A percentile compares a stretch with the other conserved stretches of the same genome.
Evolutionary conservation across 768 basidiomycete genomes (phyloP).

Genomic region (Mrakia blollopis): DNA sequence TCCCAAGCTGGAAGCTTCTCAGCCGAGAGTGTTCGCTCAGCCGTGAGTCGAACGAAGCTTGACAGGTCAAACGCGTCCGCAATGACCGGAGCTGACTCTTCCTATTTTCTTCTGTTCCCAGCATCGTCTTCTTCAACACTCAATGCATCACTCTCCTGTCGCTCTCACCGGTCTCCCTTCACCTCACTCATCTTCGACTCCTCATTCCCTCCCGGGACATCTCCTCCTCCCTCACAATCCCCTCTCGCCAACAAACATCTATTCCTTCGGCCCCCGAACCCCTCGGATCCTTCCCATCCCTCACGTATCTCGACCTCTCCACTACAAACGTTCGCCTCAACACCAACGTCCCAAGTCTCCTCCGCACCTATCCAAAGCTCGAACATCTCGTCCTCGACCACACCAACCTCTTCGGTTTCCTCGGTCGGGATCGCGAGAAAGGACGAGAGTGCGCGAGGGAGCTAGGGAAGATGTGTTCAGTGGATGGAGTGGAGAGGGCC

Average conservation of each 20-base stretch:
- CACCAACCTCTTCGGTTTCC: constrained; percentile 55
- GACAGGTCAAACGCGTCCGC: too few relatives aligned
- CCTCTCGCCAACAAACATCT: constrained; percentile 44
- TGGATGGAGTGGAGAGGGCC: constrained; percentile 58
- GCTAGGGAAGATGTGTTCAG: constrained; percentile 58
- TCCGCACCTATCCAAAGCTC: constrained; percentile 50
- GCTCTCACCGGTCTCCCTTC: constrained; percentile 48
- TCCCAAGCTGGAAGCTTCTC: constrained; percentile 38
- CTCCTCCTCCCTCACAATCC: constrained; percentile 38
- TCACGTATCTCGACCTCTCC: constrained; percentile 69
- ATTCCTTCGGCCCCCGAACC: background rate
- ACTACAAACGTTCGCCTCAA: constrained; percentile 53
- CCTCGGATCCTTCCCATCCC: constrained; percentile 48
- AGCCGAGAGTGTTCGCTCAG: constrained; percentile 57
- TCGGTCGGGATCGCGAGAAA: constrained; percentile 47
- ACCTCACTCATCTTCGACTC: constrained; percentile 58
- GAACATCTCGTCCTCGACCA: constrained; percentile 67
- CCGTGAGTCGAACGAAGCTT: constrained; percentile 45
- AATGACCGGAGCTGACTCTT: too few relatives aligned
- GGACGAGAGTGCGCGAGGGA: constrained; percentile 57
- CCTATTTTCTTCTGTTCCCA: background rate
- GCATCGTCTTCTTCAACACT: constrained; percentile 65
- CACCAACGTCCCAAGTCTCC: constrained; percentile 46
- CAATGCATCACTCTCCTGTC: constrained; percentile 55
- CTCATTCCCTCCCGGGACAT: constrained; percentile 59